Percentiles rank a stretch among this genome's conserved stretches.
Conservation (phyloP, 2,329 filamentous ascomycete genomes). For the Acrocalymma vagum region DNA sequence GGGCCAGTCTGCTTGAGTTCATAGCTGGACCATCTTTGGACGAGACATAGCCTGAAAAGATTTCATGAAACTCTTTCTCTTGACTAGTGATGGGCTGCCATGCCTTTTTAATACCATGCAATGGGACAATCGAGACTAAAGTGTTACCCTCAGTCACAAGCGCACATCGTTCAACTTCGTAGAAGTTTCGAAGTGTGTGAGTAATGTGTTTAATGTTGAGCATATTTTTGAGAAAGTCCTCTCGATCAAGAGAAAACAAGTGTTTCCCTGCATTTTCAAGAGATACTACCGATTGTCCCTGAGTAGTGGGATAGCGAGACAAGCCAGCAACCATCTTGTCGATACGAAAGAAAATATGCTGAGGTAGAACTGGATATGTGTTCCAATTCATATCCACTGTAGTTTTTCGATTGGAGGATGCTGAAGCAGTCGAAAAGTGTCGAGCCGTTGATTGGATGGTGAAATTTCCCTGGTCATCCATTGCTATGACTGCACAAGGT, state of each 20-base stretch:
- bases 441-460: too few relatives aligned
- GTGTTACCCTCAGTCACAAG: conserved; percentile 8
- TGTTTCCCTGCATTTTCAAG: conserved; percentile 6
- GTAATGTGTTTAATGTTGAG: conserved; percentile 8
- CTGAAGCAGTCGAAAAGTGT: too few relatives aligned
- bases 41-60: conserved; percentile 12
- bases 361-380: too few relatives aligned
- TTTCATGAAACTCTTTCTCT: conserved; percentile 10
- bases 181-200: conserved; percentile 7
- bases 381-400: too few relatives aligned
- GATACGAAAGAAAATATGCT: too few relatives aligned
- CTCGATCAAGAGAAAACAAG: conserved; percentile 10
- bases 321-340: conserved; percentile 8
- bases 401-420: too few relatives aligned
- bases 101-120: conserved; percentile 5
- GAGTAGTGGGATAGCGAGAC: conserved; percentile 11
- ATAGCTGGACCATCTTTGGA: conserved; percentile 15
- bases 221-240: conserved; percentile 8
- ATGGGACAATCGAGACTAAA: conserved; percentile 7
- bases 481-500: too few relatives aligned
- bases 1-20: conserved; percentile 2
- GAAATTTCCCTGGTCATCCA: too few relatives aligned
- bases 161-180: too few relatives aligned
- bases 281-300: conserved; percentile 5
- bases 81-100: conserved; percentile 8